A percentile compares a stretch with the other conserved stretches of the same genome.
phyloP scores from a whole-genome alignment of 2,329 filamentous ascomycete genomes.

The Calonectria crousiana region DNA sequence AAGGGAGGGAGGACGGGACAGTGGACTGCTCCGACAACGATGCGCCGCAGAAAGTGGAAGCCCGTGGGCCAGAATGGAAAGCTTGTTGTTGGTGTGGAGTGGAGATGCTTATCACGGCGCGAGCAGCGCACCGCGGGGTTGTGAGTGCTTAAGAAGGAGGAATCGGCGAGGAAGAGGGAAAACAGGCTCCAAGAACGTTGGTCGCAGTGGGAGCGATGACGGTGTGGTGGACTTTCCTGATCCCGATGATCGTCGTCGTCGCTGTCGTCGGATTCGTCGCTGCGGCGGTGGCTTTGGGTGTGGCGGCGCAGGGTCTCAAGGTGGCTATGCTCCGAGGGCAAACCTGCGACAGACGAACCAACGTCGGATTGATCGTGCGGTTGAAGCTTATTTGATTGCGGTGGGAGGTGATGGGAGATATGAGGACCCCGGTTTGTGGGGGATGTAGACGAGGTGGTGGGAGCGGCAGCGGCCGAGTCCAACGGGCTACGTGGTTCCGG shows the following conservation, averaged over 20 bases:
- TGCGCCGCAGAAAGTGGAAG: slow-evolving; percentile 61
- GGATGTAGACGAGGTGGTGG: slow-evolving; percentile 3
- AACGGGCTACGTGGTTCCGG: slow-evolving; percentile 38
- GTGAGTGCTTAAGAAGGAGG: slow-evolving; percentile 24
- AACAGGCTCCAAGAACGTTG: slow-evolving; percentile 29
- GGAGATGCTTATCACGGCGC: slow-evolving; percentile 66
- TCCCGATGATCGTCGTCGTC: slow-evolving; percentile 30
- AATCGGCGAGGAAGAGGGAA: slow-evolving; percentile 35
- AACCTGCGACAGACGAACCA: background rate
- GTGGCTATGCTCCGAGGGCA: slow-evolving; percentile 36
- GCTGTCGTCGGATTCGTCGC: slow-evolving; percentile 36
- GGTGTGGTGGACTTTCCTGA: slow-evolving; percentile 37
- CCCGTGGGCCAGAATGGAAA: slow-evolving; percentile 58
- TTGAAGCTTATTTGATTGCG: slow-evolving; percentile 6
- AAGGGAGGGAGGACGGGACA: slow-evolving; percentile 72
- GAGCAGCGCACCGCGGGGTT: slow-evolving; percentile 48
- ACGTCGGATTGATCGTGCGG: slow-evolving; percentile 5
- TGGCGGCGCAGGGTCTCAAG: slow-evolving; percentile 23
- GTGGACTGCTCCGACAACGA: slow-evolving; percentile 68
- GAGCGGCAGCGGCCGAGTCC: slow-evolving; percentile 5
- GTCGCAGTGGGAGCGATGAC: slow-evolving; percentile 31
- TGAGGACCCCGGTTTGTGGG: slow-evolving; percentile 28
- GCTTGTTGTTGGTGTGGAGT: slow-evolving; percentile 46
- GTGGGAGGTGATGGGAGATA: slow-evolving; percentile 33
- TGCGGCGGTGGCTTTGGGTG: slow-evolving; percentile 25